phyloP scores from a whole-genome alignment of 208 protist genomes.

The Trypanosoma melophagium region DNA sequence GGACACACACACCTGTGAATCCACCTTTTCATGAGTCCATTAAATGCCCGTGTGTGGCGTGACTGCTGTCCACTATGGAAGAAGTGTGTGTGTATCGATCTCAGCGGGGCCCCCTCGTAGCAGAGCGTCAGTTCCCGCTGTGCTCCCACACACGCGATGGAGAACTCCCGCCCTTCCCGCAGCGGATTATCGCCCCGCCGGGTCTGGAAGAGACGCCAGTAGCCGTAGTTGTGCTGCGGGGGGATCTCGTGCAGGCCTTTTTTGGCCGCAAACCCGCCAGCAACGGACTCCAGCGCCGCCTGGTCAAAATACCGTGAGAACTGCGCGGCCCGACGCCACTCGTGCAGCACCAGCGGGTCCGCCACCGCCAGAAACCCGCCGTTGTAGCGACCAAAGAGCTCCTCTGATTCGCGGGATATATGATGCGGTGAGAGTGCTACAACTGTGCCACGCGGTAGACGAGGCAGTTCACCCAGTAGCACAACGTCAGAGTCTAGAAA shows the following conservation, averaged over 20 bases:
- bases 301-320: conserved; percentile 78
- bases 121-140: conserved; percentile 23
- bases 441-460: conserved; percentile 27
- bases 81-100: conserved; percentile 83
- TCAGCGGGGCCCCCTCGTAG: conserved; percentile 57
- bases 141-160: conserved; percentile 25
- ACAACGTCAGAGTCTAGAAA: conserved; percentile 84
- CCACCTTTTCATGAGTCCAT: conserved; percentile 52
- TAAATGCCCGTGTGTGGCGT: conserved; percentile 59
- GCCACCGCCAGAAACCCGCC: conserved; percentile 60
- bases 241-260: conserved; percentile 49
- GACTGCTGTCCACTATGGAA: conserved; percentile 18
- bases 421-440: conserved; percentile 69
- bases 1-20: conserved; percentile 31
- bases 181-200: conserved; percentile 15
- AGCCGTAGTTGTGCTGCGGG: conserved; percentile 83
- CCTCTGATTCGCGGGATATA: conserved; percentile 49
- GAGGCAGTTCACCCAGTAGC: conserved; percentile 48
- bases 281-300: conserved; percentile 64
- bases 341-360: conserved; percentile 40
- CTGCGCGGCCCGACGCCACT: conserved; percentile 63
- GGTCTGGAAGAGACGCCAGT: conserved; percentile 78
- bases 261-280: conserved; percentile 29
- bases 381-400: conserved; percentile 74
- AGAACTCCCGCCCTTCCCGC: conserved; percentile 52